Conservation (phyloP, 2,329 filamentous ascomycete genomes). For the Acephala macrosclerotiorum region DNA sequence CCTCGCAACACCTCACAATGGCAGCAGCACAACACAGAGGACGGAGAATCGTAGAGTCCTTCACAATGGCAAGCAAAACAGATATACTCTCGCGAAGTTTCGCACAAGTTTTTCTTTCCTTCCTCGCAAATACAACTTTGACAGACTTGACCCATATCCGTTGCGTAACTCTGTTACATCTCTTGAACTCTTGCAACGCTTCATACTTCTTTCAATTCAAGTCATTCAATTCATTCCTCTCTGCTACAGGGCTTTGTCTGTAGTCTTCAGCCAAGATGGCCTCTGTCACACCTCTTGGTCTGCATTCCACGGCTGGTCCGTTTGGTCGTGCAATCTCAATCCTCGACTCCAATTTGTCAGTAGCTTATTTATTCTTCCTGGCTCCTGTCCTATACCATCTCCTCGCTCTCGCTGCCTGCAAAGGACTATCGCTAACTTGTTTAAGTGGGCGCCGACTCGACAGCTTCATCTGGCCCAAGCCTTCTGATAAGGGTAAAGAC, state of each 20-base stretch:
- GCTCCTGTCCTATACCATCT: background rate
- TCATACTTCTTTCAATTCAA: background rate
- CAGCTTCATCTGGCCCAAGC: background rate
- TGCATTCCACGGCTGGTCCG: background rate
- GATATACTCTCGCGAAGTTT: background rate
- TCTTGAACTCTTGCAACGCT: background rate
- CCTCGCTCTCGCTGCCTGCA: too few relatives aligned
- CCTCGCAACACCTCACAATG: background rate
- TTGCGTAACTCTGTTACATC: background rate
- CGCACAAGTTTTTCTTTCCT: background rate
- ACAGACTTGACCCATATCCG: background rate
- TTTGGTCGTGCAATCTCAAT: background rate
- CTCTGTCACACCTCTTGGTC: background rate
- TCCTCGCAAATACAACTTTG: background rate
- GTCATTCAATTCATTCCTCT: background rate
- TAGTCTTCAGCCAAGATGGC: background rate
- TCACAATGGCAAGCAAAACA: slow-evolving; percentile 5
- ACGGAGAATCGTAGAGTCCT: too few relatives aligned
- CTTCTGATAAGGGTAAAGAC: background rate
- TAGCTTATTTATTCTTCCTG: background rate
- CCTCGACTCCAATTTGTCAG: background rate
- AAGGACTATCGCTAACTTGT: background rate
- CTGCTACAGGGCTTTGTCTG: background rate
- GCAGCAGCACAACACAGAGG: background rate
- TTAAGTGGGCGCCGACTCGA: background rate